Percentiles rank a stretch among this genome's conserved stretches.
Conservation (phyloP, 2,329 filamentous ascomycete genomes). For the Iodosphaeria phyllophila region DNA sequence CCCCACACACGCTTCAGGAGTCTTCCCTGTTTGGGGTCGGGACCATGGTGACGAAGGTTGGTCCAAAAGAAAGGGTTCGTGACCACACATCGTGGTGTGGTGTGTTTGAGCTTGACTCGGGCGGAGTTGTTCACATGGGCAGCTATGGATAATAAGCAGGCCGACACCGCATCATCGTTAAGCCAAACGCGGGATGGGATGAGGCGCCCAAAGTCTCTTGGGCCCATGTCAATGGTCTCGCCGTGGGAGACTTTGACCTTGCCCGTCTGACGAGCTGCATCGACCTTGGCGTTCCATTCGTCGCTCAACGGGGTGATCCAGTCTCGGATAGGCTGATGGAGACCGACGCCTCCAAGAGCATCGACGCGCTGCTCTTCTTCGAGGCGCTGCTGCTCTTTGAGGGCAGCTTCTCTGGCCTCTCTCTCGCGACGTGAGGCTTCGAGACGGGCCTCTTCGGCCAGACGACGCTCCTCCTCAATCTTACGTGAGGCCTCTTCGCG, state of each 20-base stretch:
- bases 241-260: slow-evolving; percentile 6
- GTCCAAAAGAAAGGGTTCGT: slow-evolving; percentile 50
- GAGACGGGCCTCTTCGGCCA: no score
- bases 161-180: slow-evolving; percentile 61
- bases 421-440: no score
- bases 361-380: no score
- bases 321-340: no score
- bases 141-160: slow-evolving; percentile 41
- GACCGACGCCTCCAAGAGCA: no score
- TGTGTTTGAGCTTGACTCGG: slow-evolving; percentile 26
- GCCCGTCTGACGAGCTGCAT: neutral
- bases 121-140: slow-evolving; percentile 35
- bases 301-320: slow-evolving; percentile 1
- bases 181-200: slow-evolving; percentile 43
- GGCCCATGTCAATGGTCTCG: slow-evolving; percentile 29
- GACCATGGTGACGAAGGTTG: slow-evolving; percentile 27
- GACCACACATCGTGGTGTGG: slow-evolving; percentile 39
- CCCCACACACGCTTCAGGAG: slow-evolving; percentile 37
- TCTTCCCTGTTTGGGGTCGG: slow-evolving; percentile 26
- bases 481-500: no score
- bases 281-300: slow-evolving; percentile 1
- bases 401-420: no score
- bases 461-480: no score
- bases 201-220: slow-evolving; percentile 45
- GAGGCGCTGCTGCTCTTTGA: no score